phyloP scores from a whole-genome alignment of 441 rosid genomes.

The Aleurites moluccanus region DNA sequence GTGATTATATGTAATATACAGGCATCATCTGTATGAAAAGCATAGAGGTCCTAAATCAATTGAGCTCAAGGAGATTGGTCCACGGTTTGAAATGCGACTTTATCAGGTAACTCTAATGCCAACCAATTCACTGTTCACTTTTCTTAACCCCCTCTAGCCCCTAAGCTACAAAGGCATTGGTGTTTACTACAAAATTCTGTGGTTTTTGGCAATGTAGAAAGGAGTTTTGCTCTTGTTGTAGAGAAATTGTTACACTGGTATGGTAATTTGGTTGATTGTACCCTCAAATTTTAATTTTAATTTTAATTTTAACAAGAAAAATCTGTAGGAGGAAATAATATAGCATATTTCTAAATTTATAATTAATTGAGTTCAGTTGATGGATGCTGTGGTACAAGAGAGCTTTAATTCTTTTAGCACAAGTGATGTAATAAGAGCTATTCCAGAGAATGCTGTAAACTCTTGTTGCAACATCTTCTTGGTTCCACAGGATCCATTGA shows the following conservation, averaged over 20 bases:
- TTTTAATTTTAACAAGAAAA: neutral
- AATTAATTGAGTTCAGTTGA: too few relatives aligned
- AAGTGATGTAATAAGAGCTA: too few relatives aligned
- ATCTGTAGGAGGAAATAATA: too few relatives aligned
- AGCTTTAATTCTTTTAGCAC: neutral
- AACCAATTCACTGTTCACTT: neutral
- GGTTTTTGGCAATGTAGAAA: neutral
- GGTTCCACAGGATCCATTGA: neutral
- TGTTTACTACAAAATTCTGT: neutral
- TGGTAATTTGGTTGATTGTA: neutral
- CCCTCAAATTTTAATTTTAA: neutral
- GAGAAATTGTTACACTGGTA: neutral
- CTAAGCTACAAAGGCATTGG: neutral
- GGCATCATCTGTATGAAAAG: constrained; percentile 87
- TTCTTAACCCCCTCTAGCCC: too few relatives aligned
- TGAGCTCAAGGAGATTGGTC: constrained; percentile 88
- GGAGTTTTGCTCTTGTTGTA: neutral
- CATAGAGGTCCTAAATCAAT: constrained; percentile 75
- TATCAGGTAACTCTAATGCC: constrained; percentile 58
- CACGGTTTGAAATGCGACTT: constrained; percentile 83
- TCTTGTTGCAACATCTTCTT: neutral
- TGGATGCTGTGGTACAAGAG: neutral
- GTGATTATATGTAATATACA: constrained; percentile 28
- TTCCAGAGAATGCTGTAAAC: neutral
- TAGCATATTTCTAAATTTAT: too few relatives aligned